phyloP scores from a whole-genome alignment of 164 flowering plant genomes.

The Sextonia rubra region DNA sequence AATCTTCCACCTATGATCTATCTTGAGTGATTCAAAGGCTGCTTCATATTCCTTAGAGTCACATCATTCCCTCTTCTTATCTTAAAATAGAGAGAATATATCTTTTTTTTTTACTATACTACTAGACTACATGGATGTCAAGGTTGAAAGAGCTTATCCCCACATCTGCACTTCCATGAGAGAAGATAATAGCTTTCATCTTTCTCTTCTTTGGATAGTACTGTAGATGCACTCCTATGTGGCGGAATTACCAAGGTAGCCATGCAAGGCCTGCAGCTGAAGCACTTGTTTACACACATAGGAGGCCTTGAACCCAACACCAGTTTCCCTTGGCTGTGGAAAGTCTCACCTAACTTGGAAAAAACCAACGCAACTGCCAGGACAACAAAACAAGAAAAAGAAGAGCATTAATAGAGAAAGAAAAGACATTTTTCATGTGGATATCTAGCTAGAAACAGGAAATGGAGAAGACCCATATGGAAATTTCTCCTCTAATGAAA shows the following conservation, averaged over 20 bases:
- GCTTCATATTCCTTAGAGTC: not conserved
- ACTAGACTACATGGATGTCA: not conserved
- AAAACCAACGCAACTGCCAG: slow-evolving; percentile 15
- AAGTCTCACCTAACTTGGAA: slow-evolving; percentile 7
- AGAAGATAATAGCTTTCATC: slow-evolving; percentile 67
- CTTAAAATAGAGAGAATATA: not conserved
- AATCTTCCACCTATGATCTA: not conserved
- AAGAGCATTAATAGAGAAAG: not conserved
- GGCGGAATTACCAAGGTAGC: slow-evolving; percentile 57
- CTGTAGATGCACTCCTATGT: slow-evolving; percentile 20
- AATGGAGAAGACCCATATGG: slow-evolving; percentile 4
- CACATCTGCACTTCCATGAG: slow-evolving; percentile 81
- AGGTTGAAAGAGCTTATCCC: slow-evolving; percentile 27
- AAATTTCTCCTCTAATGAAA: not conserved
- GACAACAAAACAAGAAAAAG: not conserved
- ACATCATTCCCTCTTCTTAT: not conserved
- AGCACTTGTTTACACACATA: slow-evolving; percentile 59
- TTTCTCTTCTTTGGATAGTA: slow-evolving; percentile 19
- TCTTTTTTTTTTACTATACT: not conserved
- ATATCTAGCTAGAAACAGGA: not conserved
- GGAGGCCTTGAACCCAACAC: slow-evolving; percentile 85
- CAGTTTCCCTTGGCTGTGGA: slow-evolving; percentile 29
- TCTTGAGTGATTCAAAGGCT: not conserved
- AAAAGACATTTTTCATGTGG: not conserved
- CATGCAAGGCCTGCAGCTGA: slow-evolving; percentile 67